Percentiles rank a stretch among this genome's conserved stretches.
Conservation (phyloP, 1,139 yeast genomes). For the Candida frijolesensis region DNA sequence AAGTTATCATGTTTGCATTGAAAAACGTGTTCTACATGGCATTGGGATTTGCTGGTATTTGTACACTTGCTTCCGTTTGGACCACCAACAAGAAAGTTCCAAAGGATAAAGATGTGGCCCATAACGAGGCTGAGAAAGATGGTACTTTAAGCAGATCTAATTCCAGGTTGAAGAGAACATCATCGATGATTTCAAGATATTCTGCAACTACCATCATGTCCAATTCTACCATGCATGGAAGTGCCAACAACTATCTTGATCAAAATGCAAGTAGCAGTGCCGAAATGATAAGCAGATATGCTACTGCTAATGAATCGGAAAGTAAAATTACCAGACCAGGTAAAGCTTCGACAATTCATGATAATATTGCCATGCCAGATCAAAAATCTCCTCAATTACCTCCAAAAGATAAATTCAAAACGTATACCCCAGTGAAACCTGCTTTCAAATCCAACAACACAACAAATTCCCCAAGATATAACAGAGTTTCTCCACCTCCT, state of each 20-base stretch:
- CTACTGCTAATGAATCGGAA: not conserved
- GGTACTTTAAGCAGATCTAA: not conserved
- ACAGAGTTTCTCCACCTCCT: not conserved
- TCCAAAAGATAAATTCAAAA: conserved; percentile 1
- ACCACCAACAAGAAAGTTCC: conserved; percentile 47
- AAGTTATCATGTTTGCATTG: conserved; percentile 38
- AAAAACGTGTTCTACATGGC: conserved; percentile 42
- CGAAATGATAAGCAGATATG: conserved; percentile 3
- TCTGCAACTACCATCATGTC: conserved; percentile 6
- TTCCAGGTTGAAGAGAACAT: conserved; percentile 1
- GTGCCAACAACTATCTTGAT: not conserved
- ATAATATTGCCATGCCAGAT: not conserved
- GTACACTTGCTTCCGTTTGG: conserved; percentile 31
- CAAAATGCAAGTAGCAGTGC: not conserved
- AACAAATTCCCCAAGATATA: conserved; percentile 3
- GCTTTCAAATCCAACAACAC: conserved; percentile 1
- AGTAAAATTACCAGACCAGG: not conserved
- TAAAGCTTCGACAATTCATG: not conserved
- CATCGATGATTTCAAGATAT: conserved; percentile 1
- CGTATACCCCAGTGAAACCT: conserved; percentile 1
- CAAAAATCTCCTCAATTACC: conserved; percentile 2
- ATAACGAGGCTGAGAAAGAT: conserved; percentile 4
- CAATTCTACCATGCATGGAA: conserved; percentile 1
- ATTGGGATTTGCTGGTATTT: conserved; percentile 32
- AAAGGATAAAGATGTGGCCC: conserved; percentile 7